Evolutionary conservation across 305 asterid genomes (phyloP), one percentile per base, ranked within the genome.

Genomic region (Rubia peregrina): DNA sequence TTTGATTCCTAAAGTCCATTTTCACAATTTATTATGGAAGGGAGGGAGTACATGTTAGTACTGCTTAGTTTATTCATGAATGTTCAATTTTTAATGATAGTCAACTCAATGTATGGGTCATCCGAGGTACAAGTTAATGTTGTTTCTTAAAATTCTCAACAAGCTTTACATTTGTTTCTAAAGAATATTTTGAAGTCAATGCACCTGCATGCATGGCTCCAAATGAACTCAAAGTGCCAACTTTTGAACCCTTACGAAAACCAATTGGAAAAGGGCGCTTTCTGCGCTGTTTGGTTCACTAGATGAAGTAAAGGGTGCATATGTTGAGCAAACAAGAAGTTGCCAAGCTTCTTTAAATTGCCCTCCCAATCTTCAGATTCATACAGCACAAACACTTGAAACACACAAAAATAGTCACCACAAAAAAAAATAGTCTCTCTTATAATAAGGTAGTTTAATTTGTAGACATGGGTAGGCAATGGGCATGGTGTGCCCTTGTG

Each of bases 381-480:
- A 56, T 56, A 21, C 14, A 56, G 7, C 24, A 56, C 61, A 56
- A 56, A 56, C 61, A 56, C 61, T 56, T 56, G n/a, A 26, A 19
- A 56, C 30, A n/a, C 0, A 0, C 6, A 55, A n/a, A n/a, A n/a
- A n/a, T n/a, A n/a, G n/a, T 21, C 61, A 17, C 13, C 61, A 17
- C 59, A 16, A 53, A 55, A 8, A 55, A 2, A 55, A 3, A 55
- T 3, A 53, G 14, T 4, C 51, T 44, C 51, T 44, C 51, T 44
- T 9, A 11, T 44, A 53, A 1, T 53, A 19, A 56, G 30, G 61
- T 7, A 56, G 24, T 19, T n/a, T n/a, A n/a, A n/a, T n/a, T 19
- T 56, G 61, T 55, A 56, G 61, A 56, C 9, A 56, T 56, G 61
- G 61, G 61, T 2, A 56, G 61, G 61, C 56, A 16, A 49, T 49